Conservation (phyloP, 2,329 filamentous ascomycete genomes). For the Colletotrichum spaethianum region DNA sequence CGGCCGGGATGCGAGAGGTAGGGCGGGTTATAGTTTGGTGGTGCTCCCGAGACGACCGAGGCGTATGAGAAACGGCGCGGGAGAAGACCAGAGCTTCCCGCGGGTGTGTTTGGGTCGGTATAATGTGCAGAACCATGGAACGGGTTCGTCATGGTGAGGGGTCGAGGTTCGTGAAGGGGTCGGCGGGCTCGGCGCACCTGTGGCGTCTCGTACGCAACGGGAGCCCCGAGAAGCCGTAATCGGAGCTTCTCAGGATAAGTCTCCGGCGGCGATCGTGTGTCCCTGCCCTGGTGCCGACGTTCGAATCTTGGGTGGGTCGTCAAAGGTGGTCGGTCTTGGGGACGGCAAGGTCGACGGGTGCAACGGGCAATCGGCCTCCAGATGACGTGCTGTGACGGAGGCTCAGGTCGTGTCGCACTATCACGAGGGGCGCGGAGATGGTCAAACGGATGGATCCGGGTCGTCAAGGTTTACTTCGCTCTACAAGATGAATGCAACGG, state of each 20-base stretch:
- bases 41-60: slow-evolving; percentile 56
- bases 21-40: slow-evolving; percentile 53
- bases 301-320: slow-evolving; percentile 10
- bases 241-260: slow-evolving; percentile 26
- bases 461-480: slow-evolving; percentile 26
- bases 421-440: slow-evolving; percentile 24
- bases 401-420: slow-evolving; percentile 31
- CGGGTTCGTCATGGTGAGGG: slow-evolving; percentile 59
- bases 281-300: neutral
- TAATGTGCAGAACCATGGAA: slow-evolving; percentile 54
- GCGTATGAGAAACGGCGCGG: slow-evolving; percentile 59
- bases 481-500: slow-evolving; percentile 8
- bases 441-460: slow-evolving; percentile 3
- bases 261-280: neutral
- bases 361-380: slow-evolving; percentile 29
- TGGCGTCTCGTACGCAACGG: slow-evolving; percentile 27
- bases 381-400: slow-evolving; percentile 34
- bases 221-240: slow-evolving; percentile 35
- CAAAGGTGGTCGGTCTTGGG: slow-evolving; percentile 6
- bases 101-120: slow-evolving; percentile 49
- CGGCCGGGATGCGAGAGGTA: slow-evolving; percentile 54
- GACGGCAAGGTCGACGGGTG: slow-evolving; percentile 24
- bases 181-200: slow-evolving; percentile 35
- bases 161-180: slow-evolving; percentile 31
- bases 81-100: slow-evolving; percentile 48